These are phyloP conservation scores for Prunus persica DNA, from an alignment of 306 rosid genomes.

Conservation along the genomic window Prunus_persica_NCBIv2 NC_034013.1:3695001-3695500, in stretches of 20 bases:
- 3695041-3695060: no score
- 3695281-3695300: not conserved
- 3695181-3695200: no score
- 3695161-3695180: not conserved
- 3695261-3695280: not conserved
- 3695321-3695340: not conserved
- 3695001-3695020: no score
- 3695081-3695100: not conserved
- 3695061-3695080: no score
- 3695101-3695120: not conserved
- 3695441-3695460: constrained; percentile 85
- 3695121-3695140: not conserved
- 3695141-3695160: not conserved
- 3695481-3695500: constrained; percentile 67
- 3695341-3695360: not conserved
- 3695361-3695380: not conserved
- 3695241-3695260: not conserved
- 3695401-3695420: constrained; percentile 61
- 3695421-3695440: constrained; percentile 75
- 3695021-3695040: no score
- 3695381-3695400: not conserved
- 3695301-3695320: not conserved
- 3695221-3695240: not conserved
- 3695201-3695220: not conserved
- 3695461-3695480: constrained; percentile 87